A percentile compares a stretch with the other conserved stretches of the same genome.
These are phyloP conservation scores for Drechslerella coelobrocha DNA, from an alignment of 2,329 filamentous ascomycete species.

Conservation along the genomic window DNA sequence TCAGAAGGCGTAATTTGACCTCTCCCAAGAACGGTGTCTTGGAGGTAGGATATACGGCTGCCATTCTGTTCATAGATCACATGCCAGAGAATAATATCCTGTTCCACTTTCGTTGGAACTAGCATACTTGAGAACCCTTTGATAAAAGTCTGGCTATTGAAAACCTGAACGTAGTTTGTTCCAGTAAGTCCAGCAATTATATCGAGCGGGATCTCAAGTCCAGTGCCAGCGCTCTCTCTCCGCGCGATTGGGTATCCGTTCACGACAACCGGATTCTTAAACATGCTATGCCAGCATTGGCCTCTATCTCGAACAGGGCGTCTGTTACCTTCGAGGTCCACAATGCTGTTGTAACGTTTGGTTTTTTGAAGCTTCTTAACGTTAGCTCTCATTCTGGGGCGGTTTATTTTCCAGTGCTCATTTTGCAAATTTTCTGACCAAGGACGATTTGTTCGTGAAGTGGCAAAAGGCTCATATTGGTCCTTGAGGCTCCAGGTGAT, in stretches of 20 bases:
- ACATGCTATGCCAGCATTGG: conserved; percentile 32
- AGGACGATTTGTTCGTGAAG: too few relatives aligned
- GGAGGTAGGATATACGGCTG: conserved; percentile 20
- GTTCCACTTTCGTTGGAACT: conserved; percentile 16
- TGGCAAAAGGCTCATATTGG: too few relatives aligned
- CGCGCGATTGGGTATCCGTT: conserved; percentile 32
- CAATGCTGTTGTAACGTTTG: too few relatives aligned
- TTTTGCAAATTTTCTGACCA: too few relatives aligned
- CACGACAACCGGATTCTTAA: conserved; percentile 32
- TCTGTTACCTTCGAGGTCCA: too few relatives aligned
- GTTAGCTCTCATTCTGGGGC: too few relatives aligned
- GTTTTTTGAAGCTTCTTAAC: too few relatives aligned
- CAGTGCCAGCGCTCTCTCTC: conserved; percentile 8
- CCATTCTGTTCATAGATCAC: conserved; percentile 21
- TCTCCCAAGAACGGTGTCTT: conserved; percentile 15
- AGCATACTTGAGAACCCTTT: conserved; percentile 51
- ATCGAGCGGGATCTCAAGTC: conserved; percentile 52
- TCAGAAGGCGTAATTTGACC: too few relatives aligned
- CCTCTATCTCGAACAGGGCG: too few relatives aligned
- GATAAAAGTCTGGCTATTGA: conserved; percentile 43
- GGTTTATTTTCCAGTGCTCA: too few relatives aligned
- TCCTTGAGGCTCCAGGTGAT: too few relatives aligned
- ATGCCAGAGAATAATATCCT: conserved; percentile 50
- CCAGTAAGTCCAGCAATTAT: conserved; percentile 50
- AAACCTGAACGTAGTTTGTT: conserved; percentile 4